Base-by-base conservation (phyloP, 495 filamentous ascomycete species). In the Pseudoneurospora amorphoporcata region DNA sequence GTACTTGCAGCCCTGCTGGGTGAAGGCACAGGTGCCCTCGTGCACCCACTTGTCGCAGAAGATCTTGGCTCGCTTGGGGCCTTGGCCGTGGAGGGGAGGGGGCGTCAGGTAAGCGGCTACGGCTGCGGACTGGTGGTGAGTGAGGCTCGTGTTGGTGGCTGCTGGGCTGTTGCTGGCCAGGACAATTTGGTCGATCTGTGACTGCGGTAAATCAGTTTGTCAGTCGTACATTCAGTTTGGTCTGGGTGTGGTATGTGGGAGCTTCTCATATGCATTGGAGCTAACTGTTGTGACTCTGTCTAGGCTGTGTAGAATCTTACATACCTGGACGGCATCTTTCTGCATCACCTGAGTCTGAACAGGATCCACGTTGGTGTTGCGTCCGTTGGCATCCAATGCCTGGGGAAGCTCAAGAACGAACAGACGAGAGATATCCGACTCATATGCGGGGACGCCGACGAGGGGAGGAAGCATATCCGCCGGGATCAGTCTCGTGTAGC, bases 1-100 rank as follows among this genome's bases (percentile, higher is more conserved):
- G 83, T 88, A 97, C 75, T 90, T 85, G 81, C 94, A 97, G 3
- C 94, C 94, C 77, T 94, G 90, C 78, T 95, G 91, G 43, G 86
- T 88, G 80, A 92, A 97, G 76, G 92, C 91, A 79, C 94, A 97
- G 69, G 91, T 88, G 40, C 94, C 94, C 65, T 90, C 89, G 73
- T 91, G 89, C 58, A 97, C 89, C 92, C 92, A 97, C 79, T 93
- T 92, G 42, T 91, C 92, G 83, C 94, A 97, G 79, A 91, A 95
- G 68, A 89, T 82, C 78, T 97, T 97, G 23, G 74, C 73, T 65
- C 81, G 88, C 74, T 79, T 81, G 75, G 77, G 43, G 71, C 69
- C 39, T 70, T 58, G 35, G 9, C 29, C 39, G 69, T 43, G 43
- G 19, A 70, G 69, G 32, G 69, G 69, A 45, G 69, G 43, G 39